phyloP scores from a whole-genome alignment of 306 rosid species.

The Glycyrrhiza uralensis region DNA sequence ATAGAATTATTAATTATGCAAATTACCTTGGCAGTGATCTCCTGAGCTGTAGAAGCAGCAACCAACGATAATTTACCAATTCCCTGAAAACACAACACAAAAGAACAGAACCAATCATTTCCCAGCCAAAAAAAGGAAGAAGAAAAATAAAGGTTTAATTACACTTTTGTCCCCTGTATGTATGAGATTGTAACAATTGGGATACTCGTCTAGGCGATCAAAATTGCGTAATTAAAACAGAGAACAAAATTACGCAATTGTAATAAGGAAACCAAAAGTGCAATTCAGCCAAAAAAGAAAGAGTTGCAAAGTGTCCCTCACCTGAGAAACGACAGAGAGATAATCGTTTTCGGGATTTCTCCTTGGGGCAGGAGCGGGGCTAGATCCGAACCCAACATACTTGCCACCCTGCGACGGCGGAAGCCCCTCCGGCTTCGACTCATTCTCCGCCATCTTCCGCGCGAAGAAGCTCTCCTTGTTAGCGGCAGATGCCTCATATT shows the following conservation, averaged over 20 bases:
- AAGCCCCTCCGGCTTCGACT: slow-evolving; percentile 71
- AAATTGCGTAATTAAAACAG: too few relatives aligned
- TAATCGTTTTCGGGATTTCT: slow-evolving; percentile 54
- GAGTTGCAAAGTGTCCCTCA: slow-evolving; percentile 10
- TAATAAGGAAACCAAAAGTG: too few relatives aligned
- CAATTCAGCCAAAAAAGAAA: too few relatives aligned
- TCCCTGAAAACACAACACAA: slow-evolving; percentile 51
- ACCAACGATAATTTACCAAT: slow-evolving; percentile 81
- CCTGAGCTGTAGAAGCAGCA: slow-evolving; percentile 92
- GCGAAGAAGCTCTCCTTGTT: slow-evolving; percentile 76
- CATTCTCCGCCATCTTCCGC: slow-evolving; percentile 62
- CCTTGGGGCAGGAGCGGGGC: slow-evolving; percentile 47
- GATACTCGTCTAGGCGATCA: too few relatives aligned
- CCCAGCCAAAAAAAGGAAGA: not conserved
- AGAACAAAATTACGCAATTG: too few relatives aligned
- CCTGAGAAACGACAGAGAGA: slow-evolving; percentile 92
- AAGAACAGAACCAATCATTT: not conserved
- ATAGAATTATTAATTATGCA: not conserved
- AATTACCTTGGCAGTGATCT: slow-evolving; percentile 73
- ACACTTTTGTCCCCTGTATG: too few relatives aligned
- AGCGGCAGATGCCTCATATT: slow-evolving; percentile 88
- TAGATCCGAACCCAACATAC: slow-evolving; percentile 94
- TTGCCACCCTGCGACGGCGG: slow-evolving; percentile 97
- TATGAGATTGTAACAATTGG: too few relatives aligned
- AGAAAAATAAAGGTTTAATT: not conserved